A percentile compares a stretch with the other conserved stretches of the same genome.
phyloP scores from a whole-genome alignment of 805 yeast species.

The Scheffersomyces ergatensis region DNA sequence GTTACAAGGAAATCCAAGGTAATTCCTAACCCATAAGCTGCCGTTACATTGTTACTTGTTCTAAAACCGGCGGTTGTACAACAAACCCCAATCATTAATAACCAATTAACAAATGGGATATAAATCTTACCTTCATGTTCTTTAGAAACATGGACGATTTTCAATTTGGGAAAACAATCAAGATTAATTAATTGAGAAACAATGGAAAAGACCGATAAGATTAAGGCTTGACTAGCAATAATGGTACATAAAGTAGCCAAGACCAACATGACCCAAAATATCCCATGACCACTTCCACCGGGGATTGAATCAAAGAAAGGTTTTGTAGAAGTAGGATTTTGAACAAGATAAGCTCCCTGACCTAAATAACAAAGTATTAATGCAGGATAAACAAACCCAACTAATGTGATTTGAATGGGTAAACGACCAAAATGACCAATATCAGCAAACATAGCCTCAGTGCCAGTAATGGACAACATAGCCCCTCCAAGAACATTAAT shows the following conservation, averaged over 20 bases:
- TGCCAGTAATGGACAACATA: constrained; percentile 56
- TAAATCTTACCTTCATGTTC: constrained; percentile 47
- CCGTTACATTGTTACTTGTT: constrained; percentile 48
- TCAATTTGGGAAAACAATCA: constrained; percentile 53
- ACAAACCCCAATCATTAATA: constrained; percentile 50
- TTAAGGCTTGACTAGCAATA: constrained; percentile 61
- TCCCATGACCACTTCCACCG: constrained; percentile 41
- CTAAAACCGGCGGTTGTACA: constrained; percentile 52
- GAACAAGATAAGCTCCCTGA: constrained; percentile 49
- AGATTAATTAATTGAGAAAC: constrained; percentile 50
- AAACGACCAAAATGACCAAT: constrained; percentile 53
- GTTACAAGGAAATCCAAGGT: constrained; percentile 56
- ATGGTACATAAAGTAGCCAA: constrained; percentile 54
- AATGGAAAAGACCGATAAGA: constrained; percentile 54
- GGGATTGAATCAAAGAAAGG: constrained; percentile 52
- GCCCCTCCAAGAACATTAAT: constrained; percentile 48
- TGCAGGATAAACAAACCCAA: constrained; percentile 50
- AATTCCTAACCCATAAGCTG: constrained; percentile 62
- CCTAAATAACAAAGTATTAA: constrained; percentile 55
- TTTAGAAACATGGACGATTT: constrained; percentile 44
- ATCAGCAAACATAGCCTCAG: constrained; percentile 66
- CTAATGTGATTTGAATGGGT: constrained; percentile 48
- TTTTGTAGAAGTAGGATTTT: constrained; percentile 38
- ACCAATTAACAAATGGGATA: constrained; percentile 50
- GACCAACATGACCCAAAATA: constrained; percentile 51